These are phyloP conservation scores for Mycena maculata DNA, from an alignment of 768 basidiomycete genomes.

Conservation along the genomic window DNA sequence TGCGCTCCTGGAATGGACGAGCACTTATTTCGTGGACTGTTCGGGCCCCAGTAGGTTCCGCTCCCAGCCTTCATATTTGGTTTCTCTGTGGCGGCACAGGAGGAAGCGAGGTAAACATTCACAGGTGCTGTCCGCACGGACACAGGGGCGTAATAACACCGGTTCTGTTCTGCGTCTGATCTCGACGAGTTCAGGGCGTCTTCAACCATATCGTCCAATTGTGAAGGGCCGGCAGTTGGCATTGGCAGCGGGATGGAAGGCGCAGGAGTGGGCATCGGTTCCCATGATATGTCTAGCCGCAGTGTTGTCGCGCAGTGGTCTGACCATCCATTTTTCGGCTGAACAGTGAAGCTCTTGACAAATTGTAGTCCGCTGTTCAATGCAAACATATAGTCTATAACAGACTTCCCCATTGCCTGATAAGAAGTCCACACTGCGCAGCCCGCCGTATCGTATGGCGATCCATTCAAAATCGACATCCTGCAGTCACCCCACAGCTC, in stretches of 20 bases:
- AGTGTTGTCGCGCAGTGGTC: neutral
- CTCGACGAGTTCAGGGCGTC: neutral
- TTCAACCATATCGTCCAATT: neutral
- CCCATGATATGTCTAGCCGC: neutral
- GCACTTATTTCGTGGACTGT: neutral
- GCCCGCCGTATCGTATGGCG: neutral
- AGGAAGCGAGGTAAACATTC: neutral
- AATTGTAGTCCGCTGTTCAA: neutral
- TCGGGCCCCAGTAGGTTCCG: neutral
- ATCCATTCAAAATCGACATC: slow-evolving; percentile 3
- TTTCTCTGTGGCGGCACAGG: neutral
- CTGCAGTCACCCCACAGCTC: neutral
- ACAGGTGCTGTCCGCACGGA: neutral
- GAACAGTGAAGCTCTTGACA: neutral
- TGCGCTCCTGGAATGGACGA: neutral
- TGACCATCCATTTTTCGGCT: neutral
- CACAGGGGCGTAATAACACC: neutral
- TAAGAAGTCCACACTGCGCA: neutral
- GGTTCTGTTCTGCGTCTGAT: neutral
- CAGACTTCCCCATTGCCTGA: neutral
- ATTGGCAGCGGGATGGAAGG: neutral
- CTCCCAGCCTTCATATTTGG: neutral
- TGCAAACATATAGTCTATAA: neutral
- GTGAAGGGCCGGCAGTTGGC: neutral
- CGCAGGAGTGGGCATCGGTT: neutral